phyloP scores from a whole-genome alignment of 805 yeast species.

The Tetrapisispora fleetii region DNA sequence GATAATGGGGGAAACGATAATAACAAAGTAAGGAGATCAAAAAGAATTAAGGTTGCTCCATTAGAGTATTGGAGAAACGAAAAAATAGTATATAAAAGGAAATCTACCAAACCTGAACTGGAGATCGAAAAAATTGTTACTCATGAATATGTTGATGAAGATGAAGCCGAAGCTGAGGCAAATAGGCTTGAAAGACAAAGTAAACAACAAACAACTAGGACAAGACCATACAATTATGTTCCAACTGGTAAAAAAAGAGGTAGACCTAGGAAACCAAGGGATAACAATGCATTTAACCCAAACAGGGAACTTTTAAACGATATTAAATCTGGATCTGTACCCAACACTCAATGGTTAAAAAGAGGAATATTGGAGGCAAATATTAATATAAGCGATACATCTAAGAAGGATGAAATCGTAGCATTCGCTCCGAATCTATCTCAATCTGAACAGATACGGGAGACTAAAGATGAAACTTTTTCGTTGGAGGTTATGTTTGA shows the following conservation, averaged over 20 bases:
- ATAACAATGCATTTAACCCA: constrained; percentile 7
- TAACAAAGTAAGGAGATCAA: constrained; percentile 48
- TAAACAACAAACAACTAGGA: constrained; percentile 6
- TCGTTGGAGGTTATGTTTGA: constrained; percentile 56
- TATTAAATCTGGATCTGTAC: constrained; percentile 16
- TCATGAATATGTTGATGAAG: constrained; percentile 19
- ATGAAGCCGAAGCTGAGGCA: constrained; percentile 23
- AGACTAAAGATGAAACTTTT: constrained; percentile 42
- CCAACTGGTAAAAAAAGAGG: constrained; percentile 23
- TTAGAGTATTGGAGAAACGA: constrained; percentile 83
- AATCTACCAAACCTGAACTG: constrained; percentile 36
- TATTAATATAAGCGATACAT: constrained; percentile 24
- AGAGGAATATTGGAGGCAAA: constrained; percentile 21
- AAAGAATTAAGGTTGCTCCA: constrained; percentile 57
- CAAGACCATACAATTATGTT: constrained; percentile 17
- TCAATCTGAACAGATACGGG: constrained; percentile 33
- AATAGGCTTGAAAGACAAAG: constrained; percentile 5
- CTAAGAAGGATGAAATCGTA: constrained; percentile 25
- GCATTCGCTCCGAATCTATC: constrained; percentile 60
- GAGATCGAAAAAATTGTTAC: constrained; percentile 52
- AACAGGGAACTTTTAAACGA: constrained; percentile 16
- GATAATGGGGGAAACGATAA: constrained; percentile 8
- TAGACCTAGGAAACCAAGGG: constrained; percentile 18
- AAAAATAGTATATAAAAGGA: constrained; percentile 47
- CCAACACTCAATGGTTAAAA: constrained; percentile 22